phyloP scores from a whole-genome alignment of 2,329 filamentous ascomycete genomes.

The Penicillium corylophilum region DNA sequence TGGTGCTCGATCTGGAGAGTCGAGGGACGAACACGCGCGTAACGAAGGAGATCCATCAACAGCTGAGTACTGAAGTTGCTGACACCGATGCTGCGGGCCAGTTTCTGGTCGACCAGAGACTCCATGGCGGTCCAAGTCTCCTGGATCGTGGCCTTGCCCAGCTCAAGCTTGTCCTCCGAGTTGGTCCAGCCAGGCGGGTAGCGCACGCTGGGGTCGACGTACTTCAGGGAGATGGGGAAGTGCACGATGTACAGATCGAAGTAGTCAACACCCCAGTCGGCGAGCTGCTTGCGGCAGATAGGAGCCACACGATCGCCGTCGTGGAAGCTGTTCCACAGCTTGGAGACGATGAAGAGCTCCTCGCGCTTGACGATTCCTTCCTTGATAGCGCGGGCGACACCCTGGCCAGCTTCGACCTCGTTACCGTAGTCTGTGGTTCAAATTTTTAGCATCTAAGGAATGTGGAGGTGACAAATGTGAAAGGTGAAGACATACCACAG shows the following conservation, averaged over 20 bases:
- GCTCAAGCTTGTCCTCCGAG: conserved; percentile 62
- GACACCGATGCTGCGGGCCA: conserved; percentile 73
- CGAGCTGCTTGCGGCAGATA: conserved; percentile 72
- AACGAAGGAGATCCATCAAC: conserved; percentile 75
- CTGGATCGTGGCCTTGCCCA: conserved; percentile 69
- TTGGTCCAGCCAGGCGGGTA: conserved; percentile 77
- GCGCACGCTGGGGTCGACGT: conserved; percentile 73
- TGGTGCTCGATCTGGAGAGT: conserved; percentile 88
- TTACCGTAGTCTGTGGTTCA: conserved; percentile 70
- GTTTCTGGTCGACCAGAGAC: conserved; percentile 64
- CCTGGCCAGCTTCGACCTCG: conserved; percentile 74
- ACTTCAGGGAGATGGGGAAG: conserved; percentile 84
- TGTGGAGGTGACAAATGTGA: not conserved
- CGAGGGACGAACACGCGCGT: conserved; percentile 71
- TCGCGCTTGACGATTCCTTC: conserved; percentile 78
- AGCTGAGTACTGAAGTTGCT: conserved; percentile 79
- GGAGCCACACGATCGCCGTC: conserved; percentile 73
- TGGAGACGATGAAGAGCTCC: conserved; percentile 89
- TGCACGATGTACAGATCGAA: conserved; percentile 89
- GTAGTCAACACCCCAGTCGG: conserved; percentile 82
- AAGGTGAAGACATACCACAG: conserved; percentile 45
- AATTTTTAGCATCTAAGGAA: not conserved
- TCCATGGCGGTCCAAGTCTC: conserved; percentile 85
- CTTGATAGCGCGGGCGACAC: conserved; percentile 74
- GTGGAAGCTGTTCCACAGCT: conserved; percentile 93